Base-by-base conservation (phyloP, 768 basidiomycete genomes). In the Suillus spraguei region DNA sequence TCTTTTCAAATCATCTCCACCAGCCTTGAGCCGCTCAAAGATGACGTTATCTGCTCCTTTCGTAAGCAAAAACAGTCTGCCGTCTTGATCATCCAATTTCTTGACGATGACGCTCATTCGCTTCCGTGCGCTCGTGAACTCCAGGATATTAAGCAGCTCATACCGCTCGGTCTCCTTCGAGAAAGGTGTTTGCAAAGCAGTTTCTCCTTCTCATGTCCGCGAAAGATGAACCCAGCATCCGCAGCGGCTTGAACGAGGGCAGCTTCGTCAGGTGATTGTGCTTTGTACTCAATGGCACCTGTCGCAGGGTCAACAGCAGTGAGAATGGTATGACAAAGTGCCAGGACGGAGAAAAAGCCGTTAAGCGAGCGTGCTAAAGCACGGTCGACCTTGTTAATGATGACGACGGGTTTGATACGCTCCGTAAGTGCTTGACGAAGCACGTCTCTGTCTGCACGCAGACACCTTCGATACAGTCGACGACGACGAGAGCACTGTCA, bases 371-470 rank as follows among this genome's bases (percentile, higher is more conserved):
- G 86, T 5, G 92, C 90, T 67, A n/a, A n/a, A n/a, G n/a, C n/a
- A n/a, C n/a, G n/a, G n/a, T n/a, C n/a, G 97, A 70, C n/a, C n/a
- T n/a, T n/a, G n/a, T n/a, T n/a, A n/a, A n/a, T n/a, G n/a, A n/a
- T n/a, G n/a, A n/a, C n/a, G n/a, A n/a, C n/a, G n/a, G n/a, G n/a
- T n/a, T n/a, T n/a, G n/a, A n/a, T n/a, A n/a, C n/a, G n/a, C n/a
- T n/a, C n/a, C n/a, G n/a, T n/a, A n/a, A n/a, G n/a, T n/a, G n/a
- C n/a, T n/a, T n/a, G n/a, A n/a, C 97, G 95, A 63, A 99, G 87
- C 63, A 99, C 97, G 97, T 99, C 83, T 99, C 97, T 74, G 97
- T 99, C 82, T 99, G 97, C 47, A 99, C 97, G 78, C 97, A 99
- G 74, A 99, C 97, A 83, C 97, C 97, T 77, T 99, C 97, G 71